A percentile compares a stretch with the other conserved stretches of the same genome.
Evolutionary conservation across 257 asterid genomes (phyloP).

Genomic region (Przewalskia tangutica): DNA sequence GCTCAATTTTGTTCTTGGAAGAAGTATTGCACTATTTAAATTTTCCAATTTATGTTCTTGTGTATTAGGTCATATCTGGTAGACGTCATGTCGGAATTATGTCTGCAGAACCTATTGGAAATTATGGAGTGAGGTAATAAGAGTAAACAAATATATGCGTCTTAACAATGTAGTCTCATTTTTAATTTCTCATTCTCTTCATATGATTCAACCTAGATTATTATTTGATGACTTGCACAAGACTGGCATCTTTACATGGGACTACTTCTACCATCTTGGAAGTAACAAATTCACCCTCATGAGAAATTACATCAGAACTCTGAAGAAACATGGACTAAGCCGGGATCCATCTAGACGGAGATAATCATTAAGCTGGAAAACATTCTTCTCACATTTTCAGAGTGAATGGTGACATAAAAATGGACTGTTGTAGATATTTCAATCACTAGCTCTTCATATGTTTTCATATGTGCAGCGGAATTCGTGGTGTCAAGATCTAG

Average conservation of each 20-base stretch:
- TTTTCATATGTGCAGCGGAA: conserved; percentile 39
- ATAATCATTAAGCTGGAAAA: conserved; percentile 16
- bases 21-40: neutral
- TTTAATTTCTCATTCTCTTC: neutral
- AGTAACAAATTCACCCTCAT: conserved; percentile 61
- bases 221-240: conserved; percentile 84
- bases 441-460: neutral
- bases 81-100: conserved; percentile 86
- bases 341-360: conserved; percentile 68
- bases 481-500: conserved; percentile 25
- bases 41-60: neutral
- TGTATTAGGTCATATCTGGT: conserved; percentile 74
- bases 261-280: conserved; percentile 73
- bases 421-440: neutral
- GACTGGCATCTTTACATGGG: conserved; percentile 97
- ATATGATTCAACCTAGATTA: conserved; percentile 35
- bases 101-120: conserved; percentile 91
- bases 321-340: conserved; percentile 69
- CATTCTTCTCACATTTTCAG: neutral
- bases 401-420: neutral
- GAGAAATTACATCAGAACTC: conserved; percentile 59
- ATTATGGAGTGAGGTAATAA: conserved; percentile 87
- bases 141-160: neutral
- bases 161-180: neutral
- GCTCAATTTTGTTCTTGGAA: neutral